Conservation (phyloP, 345 rosid species). For the Salix koriyanagi region DNA sequence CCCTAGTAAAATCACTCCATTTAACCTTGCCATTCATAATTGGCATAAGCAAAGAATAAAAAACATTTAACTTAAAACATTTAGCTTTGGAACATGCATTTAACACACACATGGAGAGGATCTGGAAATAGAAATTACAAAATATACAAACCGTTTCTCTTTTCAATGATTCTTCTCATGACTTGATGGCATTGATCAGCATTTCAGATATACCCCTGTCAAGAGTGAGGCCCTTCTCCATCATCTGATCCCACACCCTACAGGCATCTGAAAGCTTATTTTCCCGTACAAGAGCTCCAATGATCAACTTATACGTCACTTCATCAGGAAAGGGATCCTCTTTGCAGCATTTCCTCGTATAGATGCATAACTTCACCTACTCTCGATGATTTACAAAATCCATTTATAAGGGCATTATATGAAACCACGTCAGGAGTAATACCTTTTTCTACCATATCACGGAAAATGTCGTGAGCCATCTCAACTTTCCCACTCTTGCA, state of each 20-base stretch:
- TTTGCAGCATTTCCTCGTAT: constrained; percentile 66
- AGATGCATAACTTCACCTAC: constrained; percentile 57
- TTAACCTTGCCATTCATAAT: not conserved
- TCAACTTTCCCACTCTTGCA: constrained; percentile 71
- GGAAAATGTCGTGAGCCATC: constrained; percentile 54
- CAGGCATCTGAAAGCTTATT: constrained; percentile 57
- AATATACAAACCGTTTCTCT: constrained; percentile 28
- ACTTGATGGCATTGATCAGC: constrained; percentile 50
- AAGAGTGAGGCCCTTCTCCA: constrained; percentile 94
- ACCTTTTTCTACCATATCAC: constrained; percentile 73
- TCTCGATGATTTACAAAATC: constrained; percentile 63
- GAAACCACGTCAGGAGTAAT: constrained; percentile 68
- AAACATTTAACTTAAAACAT: too few relatives aligned
- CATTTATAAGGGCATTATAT: constrained; percentile 74
- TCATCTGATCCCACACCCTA: constrained; percentile 94
- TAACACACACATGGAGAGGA: not conserved
- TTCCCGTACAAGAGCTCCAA: constrained; percentile 68
- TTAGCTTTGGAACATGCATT: too few relatives aligned
- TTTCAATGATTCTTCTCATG: constrained; percentile 23
- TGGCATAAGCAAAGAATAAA: too few relatives aligned
- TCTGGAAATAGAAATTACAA: not conserved
- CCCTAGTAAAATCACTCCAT: not conserved
- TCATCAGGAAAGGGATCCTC: constrained; percentile 65
- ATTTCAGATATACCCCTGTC: constrained; percentile 66
- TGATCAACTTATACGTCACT: constrained; percentile 73